Conservation (phyloP, 192 early-diverging fungal species). For the Backusella psychrophila region DNA sequence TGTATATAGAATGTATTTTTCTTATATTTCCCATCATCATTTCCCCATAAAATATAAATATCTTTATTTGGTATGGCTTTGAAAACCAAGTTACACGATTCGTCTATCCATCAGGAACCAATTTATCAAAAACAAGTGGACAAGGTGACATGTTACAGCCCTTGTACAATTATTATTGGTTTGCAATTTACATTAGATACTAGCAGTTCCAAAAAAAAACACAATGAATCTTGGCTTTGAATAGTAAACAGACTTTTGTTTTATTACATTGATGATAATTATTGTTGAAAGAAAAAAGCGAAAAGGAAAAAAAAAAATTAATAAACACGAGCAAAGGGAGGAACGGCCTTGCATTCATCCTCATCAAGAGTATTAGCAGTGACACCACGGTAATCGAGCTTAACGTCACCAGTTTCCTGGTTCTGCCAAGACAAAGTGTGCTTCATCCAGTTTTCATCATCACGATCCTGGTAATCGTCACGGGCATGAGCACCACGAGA, state of each 20-base stretch:
- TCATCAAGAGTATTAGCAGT: conserved; percentile 83
- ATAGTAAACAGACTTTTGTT: conserved; percentile 2
- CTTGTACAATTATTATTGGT: too few relatives aligned
- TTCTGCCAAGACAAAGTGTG: conserved; percentile 96
- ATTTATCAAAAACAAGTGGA: too few relatives aligned
- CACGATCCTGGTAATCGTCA: conserved; percentile 86
- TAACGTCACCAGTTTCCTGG: conserved; percentile 71
- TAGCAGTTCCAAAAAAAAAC: background rate
- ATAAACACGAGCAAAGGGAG: conserved; percentile 86
- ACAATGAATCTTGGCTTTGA: background rate
- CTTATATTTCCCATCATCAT: background rate
- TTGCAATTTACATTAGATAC: background rate
- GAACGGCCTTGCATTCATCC: conserved; percentile 89
- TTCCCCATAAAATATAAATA: background rate
- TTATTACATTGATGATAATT: background rate
- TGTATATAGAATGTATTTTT: background rate
- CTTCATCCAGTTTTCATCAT: conserved; percentile 98
- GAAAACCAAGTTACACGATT: background rate
- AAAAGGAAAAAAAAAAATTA: conserved; percentile 37
- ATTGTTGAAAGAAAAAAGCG: conserved; percentile 1
- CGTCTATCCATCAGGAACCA: background rate
- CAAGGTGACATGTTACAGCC: too few relatives aligned
- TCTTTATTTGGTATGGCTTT: background rate
- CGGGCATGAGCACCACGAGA: conserved; percentile 97
- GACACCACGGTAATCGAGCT: conserved; percentile 84